Conservation (phyloP, 2,329 filamentous ascomycete species). For the Tolypocladium endophyticum region DNA sequence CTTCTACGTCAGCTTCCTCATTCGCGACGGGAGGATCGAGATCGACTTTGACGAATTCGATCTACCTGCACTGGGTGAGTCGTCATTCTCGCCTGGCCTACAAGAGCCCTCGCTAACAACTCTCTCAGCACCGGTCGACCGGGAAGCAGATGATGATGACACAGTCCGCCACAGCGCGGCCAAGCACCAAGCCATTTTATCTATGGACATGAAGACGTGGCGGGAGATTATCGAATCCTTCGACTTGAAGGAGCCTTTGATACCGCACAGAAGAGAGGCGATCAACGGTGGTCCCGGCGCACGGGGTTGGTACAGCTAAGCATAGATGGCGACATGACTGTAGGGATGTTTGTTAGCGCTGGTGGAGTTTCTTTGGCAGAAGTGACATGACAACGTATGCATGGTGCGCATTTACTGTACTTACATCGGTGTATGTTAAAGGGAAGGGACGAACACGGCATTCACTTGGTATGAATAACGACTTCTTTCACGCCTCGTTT, state of each 20-base stretch:
- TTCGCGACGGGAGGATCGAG: conserved; percentile 71
- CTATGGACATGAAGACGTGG: conserved; percentile 81
- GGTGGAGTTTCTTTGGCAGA: neutral
- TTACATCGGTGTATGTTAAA: neutral
- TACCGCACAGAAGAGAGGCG: conserved; percentile 65
- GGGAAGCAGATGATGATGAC: conserved; percentile 36
- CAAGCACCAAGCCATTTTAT: conserved; percentile 79
- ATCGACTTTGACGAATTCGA: conserved; percentile 64
- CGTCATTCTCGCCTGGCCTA: neutral
- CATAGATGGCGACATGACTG: neutral
- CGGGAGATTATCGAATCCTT: conserved; percentile 65
- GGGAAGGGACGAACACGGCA: neutral
- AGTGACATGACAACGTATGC: neutral
- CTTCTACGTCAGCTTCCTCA: conserved; percentile 92
- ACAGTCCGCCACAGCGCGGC: conserved; percentile 40
- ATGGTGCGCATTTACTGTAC: neutral
- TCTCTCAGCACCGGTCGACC: conserved; percentile 21
- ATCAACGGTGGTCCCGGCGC: conserved; percentile 39
- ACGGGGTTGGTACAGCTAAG: conserved; percentile 55
- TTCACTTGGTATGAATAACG: neutral
- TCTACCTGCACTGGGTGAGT: conserved; percentile 72
- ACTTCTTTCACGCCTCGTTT: neutral
- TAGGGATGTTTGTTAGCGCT: neutral
- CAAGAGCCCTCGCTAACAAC: neutral
- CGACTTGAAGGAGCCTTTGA: conserved; percentile 68